A percentile compares a stretch with the other conserved stretches of the same genome.
These are phyloP conservation scores for Grosmannia huntii DNA, from an alignment of 2,329 filamentous ascomycete genomes.

Conservation along the genomic window DNA sequence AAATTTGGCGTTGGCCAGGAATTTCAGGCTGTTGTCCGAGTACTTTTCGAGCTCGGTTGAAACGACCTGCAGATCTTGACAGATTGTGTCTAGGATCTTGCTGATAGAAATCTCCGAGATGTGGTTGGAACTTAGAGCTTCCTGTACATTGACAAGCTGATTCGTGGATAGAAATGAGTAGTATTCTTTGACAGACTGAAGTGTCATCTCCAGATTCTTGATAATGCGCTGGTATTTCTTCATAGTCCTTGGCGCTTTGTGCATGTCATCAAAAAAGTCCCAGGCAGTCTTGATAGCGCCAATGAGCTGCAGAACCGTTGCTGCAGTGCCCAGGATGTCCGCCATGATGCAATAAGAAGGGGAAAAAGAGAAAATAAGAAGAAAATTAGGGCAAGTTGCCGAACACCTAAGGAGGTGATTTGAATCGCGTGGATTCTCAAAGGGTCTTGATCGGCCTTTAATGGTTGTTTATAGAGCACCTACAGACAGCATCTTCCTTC, in stretches of 20 bases:
- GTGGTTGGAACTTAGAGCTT: not conserved
- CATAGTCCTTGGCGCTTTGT: not conserved
- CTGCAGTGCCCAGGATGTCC: not conserved
- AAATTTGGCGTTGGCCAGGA: not conserved
- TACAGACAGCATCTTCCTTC: no score
- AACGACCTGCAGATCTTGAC: not conserved
- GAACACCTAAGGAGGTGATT: no score
- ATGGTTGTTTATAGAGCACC: no score
- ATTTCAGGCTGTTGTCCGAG: not conserved
- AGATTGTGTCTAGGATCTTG: not conserved
- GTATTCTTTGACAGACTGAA: not conserved
- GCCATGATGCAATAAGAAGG: not conserved
- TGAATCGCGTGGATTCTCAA: no score
- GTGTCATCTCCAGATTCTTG: not conserved
- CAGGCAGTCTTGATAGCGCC: not conserved
- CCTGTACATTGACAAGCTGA: not conserved
- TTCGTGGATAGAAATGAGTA: not conserved
- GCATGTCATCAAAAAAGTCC: not conserved
- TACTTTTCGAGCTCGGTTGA: not conserved
- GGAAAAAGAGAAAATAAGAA: no score
- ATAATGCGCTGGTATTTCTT: not conserved
- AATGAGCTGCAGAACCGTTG: not conserved
- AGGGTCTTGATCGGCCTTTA: no score
- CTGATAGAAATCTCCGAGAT: not conserved
- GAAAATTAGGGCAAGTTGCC: no score